Conservation (phyloP, 2,329 filamentous ascomycete species). For the Macroventuria anomochaeta region DNA sequence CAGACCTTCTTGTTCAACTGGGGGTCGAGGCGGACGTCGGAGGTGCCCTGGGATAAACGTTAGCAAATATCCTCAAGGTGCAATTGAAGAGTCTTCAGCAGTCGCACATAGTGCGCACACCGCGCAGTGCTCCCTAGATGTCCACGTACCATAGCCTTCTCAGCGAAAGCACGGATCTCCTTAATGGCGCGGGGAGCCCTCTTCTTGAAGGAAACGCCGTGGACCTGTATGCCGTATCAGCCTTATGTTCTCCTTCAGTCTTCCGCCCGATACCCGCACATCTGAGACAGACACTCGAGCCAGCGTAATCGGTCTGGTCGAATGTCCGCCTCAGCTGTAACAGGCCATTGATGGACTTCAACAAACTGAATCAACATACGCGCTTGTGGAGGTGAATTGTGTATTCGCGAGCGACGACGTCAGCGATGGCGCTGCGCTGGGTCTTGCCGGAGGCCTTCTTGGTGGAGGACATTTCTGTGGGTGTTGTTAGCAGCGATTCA, state of each 20-base stretch:
- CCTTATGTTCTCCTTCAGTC: constrained; percentile 59
- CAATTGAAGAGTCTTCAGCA: neutral
- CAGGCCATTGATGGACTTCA: constrained; percentile 71
- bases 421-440: constrained; percentile 91
- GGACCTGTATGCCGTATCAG: constrained; percentile 72
- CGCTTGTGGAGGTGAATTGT: constrained; percentile 99
- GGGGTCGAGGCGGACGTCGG: constrained; percentile 96
- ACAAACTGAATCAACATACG: constrained; percentile 79
- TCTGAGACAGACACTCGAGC: constrained; percentile 17
- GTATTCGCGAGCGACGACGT: constrained; percentile 99
- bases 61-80: constrained; percentile 17
- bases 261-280: constrained; percentile 66
- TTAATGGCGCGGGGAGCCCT: constrained; percentile 97
- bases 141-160: constrained; percentile 88
- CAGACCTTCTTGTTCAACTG: constrained; percentile 99
- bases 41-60: constrained; percentile 73
- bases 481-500: constrained; percentile 26
- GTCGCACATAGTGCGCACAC: neutral
- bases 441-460: constrained; percentile 71
- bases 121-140: neutral
- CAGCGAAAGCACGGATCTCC: constrained; percentile 97
- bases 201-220: constrained; percentile 99
- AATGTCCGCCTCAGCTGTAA: constrained; percentile 27
- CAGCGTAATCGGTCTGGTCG: constrained; percentile 30
- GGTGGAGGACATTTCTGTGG: constrained; percentile 50